A percentile compares a stretch with the other conserved stretches of the same genome.
phyloP scores from a whole-genome alignment of 257 asterid genomes.

The Salvia rosmarinus region DNA sequence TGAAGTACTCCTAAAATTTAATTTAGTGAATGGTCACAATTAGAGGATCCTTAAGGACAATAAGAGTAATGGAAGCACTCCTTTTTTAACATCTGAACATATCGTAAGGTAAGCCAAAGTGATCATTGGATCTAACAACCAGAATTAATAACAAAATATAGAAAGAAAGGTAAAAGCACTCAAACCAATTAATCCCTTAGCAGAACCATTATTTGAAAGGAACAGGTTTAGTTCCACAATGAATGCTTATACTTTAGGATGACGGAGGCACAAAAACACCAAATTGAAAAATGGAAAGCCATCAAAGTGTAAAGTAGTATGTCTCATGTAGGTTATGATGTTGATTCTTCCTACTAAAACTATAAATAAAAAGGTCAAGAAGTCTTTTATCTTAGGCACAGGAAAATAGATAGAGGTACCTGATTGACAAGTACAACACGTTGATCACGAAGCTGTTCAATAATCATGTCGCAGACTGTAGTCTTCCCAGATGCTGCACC shows the following conservation, averaged over 20 bases:
- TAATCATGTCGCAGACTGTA: conserved; percentile 96
- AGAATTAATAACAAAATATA: conserved; percentile 9
- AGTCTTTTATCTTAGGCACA: neutral
- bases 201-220: neutral
- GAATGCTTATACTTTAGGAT: conserved; percentile 3
- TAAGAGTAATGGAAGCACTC: conserved; percentile 13
- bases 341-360: conserved; percentile 21
- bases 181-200: neutral
- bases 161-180: neutral
- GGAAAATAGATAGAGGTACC: conserved; percentile 46
- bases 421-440: conserved; percentile 98
- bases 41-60: conserved; percentile 10
- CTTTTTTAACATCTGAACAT: conserved; percentile 7
- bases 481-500: conserved; percentile 99
- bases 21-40: neutral
- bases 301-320: neutral
- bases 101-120: neutral
- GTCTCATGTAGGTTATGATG: neutral
- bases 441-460: conserved; percentile 96
- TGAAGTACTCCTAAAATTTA: conserved; percentile 17
- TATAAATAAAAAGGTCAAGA: conserved; percentile 8
- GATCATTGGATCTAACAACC: conserved; percentile 3
- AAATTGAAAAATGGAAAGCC: conserved; percentile 12
- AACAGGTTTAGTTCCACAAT: neutral
- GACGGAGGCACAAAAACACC: neutral